phyloP scores from a whole-genome alignment of 2,329 filamentous ascomycete genomes.

The Penicillium sp. region DNA sequence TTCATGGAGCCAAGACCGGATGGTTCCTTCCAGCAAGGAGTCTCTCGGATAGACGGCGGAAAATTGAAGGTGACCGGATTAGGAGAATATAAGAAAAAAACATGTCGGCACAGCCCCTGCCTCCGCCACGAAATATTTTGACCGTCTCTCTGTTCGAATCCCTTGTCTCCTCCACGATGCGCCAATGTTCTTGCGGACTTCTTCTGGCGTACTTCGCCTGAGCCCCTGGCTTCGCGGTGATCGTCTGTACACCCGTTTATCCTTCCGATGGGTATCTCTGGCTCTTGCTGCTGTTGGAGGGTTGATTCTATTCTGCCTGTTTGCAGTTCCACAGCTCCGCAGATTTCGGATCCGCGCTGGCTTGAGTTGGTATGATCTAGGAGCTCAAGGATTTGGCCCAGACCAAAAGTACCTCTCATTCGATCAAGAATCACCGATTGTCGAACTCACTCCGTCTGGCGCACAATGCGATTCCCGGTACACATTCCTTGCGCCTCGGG shows the following conservation, averaged over 20 bases:
- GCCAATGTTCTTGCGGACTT: conserved; percentile 19
- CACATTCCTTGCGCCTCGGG: conserved; percentile 34
- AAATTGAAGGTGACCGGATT: background rate
- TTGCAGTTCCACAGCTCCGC: conserved; percentile 17
- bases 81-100: background rate
- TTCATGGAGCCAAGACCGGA: background rate
- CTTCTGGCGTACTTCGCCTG: conserved; percentile 14
- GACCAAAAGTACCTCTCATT: conserved; percentile 31
- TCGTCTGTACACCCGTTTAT: background rate
- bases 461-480: conserved; percentile 31
- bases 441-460: conserved; percentile 26
- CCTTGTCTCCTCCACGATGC: conserved; percentile 15
- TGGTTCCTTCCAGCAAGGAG: background rate
- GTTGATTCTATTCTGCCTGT: conserved; percentile 14
- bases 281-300: conserved; percentile 6
- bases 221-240: conserved; percentile 14
- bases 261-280: conserved; percentile 5
- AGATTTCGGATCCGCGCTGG: conserved; percentile 19
- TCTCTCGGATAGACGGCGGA: background rate
- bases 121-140: background rate
- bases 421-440: conserved; percentile 27
- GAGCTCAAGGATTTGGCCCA: conserved; percentile 33
- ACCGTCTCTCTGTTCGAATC: background rate
- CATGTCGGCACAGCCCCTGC: background rate
- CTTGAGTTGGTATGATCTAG: conserved; percentile 31